Evolutionary conservation across 78 protist genomes (phyloP), one percentile per base, ranked within the genome.

Genomic region (Guillardia theta): DNA sequence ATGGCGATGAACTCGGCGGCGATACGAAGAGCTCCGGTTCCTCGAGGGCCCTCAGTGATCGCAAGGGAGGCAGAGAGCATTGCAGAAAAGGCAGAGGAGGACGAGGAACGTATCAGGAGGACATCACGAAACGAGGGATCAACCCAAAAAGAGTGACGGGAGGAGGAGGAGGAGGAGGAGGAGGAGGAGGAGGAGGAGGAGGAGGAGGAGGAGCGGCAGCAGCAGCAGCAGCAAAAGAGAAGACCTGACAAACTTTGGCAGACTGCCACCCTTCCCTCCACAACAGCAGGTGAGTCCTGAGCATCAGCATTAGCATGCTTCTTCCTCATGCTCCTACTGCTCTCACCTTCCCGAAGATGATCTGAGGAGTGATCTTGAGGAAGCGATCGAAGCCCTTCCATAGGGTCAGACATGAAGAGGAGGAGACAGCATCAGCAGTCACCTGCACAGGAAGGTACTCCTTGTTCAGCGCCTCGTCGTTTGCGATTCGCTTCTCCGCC

Each of bases 11-110:
- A 98, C 18, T 94, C 97, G 0, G 94, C 97, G n/a, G 94, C 98
- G 10, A 98, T 33, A 47, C 98, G 96, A 24, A 98, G 96, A 0
- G 99, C 97, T 48, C 99, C 99, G 8, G 99, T 99, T 88, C 99
- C 99, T n/a, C n/a, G n/a, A n/a, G n/a, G n/a, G n/a, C n/a, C n/a
- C n/a, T n/a, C n/a, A n/a, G n/a, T n/a, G n/a, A n/a, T n/a, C n/a
- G n/a, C n/a, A n/a, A n/a, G n/a, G n/a, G n/a, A n/a, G n/a, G n/a
- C n/a, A n/a, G n/a, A n/a, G n/a, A n/a, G n/a, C n/a, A n/a, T n/a
- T n/a, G n/a, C n/a, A n/a, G n/a, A n/a, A n/a, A n/a, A n/a, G n/a
- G n/a, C n/a, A n/a, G n/a, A n/a, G n/a, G n/a, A n/a, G n/a, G n/a
- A n/a, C n/a, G n/a, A n/a, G n/a, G n/a, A n/a, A n/a, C n/a, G n/a